Percentiles rank a stretch among this genome's conserved stretches.
Conservation (phyloP, 306 rosid genomes). For the Vigna trinervia region DNA sequence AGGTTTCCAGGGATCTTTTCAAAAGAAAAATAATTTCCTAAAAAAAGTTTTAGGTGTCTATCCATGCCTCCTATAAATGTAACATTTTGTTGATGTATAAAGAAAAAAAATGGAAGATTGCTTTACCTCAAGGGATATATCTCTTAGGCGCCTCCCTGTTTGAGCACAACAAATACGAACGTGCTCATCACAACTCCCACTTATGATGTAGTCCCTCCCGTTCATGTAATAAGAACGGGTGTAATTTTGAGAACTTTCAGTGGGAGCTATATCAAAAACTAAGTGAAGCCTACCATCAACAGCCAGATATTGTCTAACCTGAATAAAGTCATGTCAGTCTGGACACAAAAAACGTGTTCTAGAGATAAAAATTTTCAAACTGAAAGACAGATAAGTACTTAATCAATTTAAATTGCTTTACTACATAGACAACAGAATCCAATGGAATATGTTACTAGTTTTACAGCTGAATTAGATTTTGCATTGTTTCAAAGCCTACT, state of each 20-base stretch:
- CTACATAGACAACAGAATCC: neutral
- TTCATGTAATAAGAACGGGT: slow-evolving; percentile 90
- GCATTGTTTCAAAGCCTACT: slow-evolving; percentile 22
- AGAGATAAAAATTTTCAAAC: slow-evolving; percentile 29
- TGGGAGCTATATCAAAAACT: slow-evolving; percentile 74
- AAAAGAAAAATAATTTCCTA: neutral
- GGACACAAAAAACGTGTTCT: slow-evolving; percentile 13
- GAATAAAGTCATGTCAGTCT: slow-evolving; percentile 46
- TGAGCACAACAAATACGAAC: slow-evolving; percentile 86
- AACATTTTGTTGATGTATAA: neutral
- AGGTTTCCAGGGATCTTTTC: neutral
- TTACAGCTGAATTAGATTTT: slow-evolving; percentile 35
- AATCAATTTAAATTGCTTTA: slow-evolving; percentile 23
- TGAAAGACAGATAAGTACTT: neutral
- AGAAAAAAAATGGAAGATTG: slow-evolving; percentile 31
- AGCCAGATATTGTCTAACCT: slow-evolving; percentile 83
- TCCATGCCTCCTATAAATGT: neutral
- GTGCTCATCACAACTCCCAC: slow-evolving; percentile 92
- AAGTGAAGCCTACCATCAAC: slow-evolving; percentile 88
- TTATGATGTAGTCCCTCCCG: slow-evolving; percentile 83
- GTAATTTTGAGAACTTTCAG: slow-evolving; percentile 76
- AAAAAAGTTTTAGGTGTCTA: neutral
- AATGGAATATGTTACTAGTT: slow-evolving; percentile 1
- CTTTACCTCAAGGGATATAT: slow-evolving; percentile 77
- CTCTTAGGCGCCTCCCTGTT: slow-evolving; percentile 84